Evolutionary conservation across 1,139 yeast species (phyloP), one percentile per base, ranked within the genome.

Genomic region (Pichia sp.): DNA sequence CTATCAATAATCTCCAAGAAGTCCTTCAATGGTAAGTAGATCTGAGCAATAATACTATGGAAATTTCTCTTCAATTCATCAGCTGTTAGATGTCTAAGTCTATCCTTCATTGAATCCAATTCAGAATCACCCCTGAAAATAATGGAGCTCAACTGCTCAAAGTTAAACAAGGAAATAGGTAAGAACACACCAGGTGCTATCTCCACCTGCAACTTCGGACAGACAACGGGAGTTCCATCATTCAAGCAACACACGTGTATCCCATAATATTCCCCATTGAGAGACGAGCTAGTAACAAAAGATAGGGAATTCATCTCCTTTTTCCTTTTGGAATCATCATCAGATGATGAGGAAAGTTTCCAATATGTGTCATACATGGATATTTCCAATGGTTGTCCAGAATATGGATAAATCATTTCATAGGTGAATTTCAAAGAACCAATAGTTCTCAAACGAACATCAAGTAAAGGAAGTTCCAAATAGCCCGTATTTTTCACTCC

Each of bases 291-390:
- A 0, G 97, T 88, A 14, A 91, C 95, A 52, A 86, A 77, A 6
- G 94, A 78, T 26, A 80, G 66, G 5, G 35, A 33, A 13, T 29
- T 33, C 2, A 33, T 29, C 16, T 38, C 39, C 10, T 34, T 30
- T 12, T 37, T 39, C 25, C 34, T 40, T 19, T 24, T 26, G 8
- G 8, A 7, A 20, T 40, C 40, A 13, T 44, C 45, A 19, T 44
- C 47, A 1, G 54, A 46, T 12, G 53, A 40, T 8, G 53, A 44
- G n/a, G 58, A 50, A 11, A 94, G 79, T 59, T 88, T 91, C 98
- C 98, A 91, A 60, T 91, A 91, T 0, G 97, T 88, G 53, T 88
- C 96, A 55, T 85, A 88, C 61, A 87, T 85, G 6, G 95, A 79
- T 29, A 94, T 84, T 57, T 88, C 97, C 38, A 91, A 64, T 9